Percentiles rank a stretch among this genome's conserved stretches.
Conservation (phyloP, 208 protist genomes). For the Crithidia mellificae region DNA sequence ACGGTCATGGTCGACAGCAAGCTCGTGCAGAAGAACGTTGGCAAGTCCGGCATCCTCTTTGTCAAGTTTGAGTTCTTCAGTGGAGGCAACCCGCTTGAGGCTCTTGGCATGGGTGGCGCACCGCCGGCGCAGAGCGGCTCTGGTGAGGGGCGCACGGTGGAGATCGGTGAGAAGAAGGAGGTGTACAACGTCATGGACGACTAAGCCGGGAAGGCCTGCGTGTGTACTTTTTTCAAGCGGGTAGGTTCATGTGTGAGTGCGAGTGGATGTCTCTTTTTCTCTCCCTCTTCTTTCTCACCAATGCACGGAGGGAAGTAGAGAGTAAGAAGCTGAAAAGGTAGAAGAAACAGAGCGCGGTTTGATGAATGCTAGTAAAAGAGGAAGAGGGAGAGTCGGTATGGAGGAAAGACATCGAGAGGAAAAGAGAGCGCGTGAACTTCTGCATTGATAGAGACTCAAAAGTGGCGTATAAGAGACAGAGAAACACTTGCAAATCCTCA, state of each 20-base stretch:
- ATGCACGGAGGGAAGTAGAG: too few relatives aligned
- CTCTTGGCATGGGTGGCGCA: slow-evolving; percentile 40
- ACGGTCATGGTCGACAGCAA: slow-evolving; percentile 52
- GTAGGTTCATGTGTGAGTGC: too few relatives aligned
- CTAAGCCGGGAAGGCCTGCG: too few relatives aligned
- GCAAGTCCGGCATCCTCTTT: slow-evolving; percentile 39
- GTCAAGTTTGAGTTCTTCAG: slow-evolving; percentile 48
- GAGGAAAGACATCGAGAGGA: too few relatives aligned
- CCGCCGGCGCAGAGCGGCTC: background rate
- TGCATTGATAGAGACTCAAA: too few relatives aligned
- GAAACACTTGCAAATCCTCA: background rate
- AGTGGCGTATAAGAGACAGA: background rate
- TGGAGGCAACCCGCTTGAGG: slow-evolving; percentile 62
- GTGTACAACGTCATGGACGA: slow-evolving; percentile 62
- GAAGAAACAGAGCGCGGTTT: too few relatives aligned
- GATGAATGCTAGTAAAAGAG: too few relatives aligned
- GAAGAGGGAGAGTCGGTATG: too few relatives aligned
- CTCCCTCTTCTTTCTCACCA: too few relatives aligned
- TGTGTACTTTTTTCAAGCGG: too few relatives aligned
- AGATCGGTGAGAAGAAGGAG: slow-evolving; percentile 51
- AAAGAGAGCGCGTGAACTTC: too few relatives aligned
- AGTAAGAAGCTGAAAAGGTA: background rate
- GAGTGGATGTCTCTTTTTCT: too few relatives aligned
- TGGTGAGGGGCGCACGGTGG: slow-evolving; percentile 19
- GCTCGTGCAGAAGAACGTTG: slow-evolving; percentile 41